Conservation (phyloP, 106 monocot species). For the Vanilla planifolia region DNA sequence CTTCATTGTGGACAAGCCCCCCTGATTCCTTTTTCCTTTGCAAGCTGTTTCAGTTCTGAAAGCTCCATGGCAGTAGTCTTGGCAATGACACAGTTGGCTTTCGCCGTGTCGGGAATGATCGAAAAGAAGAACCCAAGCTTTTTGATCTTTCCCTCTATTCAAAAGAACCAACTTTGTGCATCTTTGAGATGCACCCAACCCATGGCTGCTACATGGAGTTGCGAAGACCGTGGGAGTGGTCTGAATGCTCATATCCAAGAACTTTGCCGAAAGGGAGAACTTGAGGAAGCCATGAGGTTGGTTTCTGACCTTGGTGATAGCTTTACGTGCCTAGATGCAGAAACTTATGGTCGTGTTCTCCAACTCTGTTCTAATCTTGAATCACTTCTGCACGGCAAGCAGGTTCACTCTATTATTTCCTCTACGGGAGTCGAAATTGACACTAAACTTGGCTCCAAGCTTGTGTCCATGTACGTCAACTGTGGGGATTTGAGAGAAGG, state of each 20-base stretch:
- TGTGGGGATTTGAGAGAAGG: constrained; percentile 56
- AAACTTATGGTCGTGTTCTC: constrained; percentile 32
- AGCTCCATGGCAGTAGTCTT: constrained; percentile 14
- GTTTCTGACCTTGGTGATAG: constrained; percentile 10
- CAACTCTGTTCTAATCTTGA: constrained; percentile 55
- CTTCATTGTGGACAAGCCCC: constrained; percentile 56
- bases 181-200: constrained; percentile 2
- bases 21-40: constrained; percentile 42
- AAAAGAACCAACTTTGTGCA: background rate
- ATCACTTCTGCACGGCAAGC: constrained; percentile 38
- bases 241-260: constrained; percentile 13
- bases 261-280: constrained; percentile 26
- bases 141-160: background rate
- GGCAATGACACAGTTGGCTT: background rate
- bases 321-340: constrained; percentile 6
- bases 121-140: background rate
- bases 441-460: constrained; percentile 30
- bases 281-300: constrained; percentile 23
- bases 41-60: constrained; percentile 57
- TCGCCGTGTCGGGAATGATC: background rate
- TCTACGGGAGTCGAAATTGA: constrained; percentile 25
- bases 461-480: constrained; percentile 64
- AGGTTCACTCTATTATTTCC: constrained; percentile 35
- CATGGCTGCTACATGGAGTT: background rate
- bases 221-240: constrained; percentile 7